phyloP scores from a whole-genome alignment of 768 basidiomycete species.

The Mycena sanguinolenta region DNA sequence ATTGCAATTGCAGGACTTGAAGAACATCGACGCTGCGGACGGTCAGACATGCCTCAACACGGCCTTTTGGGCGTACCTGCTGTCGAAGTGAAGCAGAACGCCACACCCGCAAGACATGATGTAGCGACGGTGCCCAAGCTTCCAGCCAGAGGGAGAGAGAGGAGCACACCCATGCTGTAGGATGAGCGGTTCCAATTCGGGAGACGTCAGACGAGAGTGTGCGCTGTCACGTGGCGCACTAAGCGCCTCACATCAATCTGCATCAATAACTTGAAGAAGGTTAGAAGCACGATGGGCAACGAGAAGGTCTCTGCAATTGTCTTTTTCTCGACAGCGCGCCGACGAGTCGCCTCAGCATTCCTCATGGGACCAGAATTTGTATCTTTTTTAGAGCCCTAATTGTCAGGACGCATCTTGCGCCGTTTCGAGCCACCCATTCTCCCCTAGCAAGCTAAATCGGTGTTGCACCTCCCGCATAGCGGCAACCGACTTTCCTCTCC shows the following conservation, averaged over 20 bases:
- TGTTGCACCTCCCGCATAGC: not conserved
- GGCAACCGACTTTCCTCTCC: not conserved
- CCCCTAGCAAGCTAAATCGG: slow-evolving; percentile 10
- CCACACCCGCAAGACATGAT: slow-evolving; percentile 86
- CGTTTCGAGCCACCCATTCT: slow-evolving; percentile 13
- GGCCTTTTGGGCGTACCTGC: slow-evolving; percentile 67
- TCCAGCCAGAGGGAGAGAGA: slow-evolving; percentile 82
- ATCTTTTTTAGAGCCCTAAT: slow-evolving; percentile 1
- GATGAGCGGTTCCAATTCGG: not conserved
- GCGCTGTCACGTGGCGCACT: not conserved
- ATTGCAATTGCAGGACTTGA: slow-evolving; percentile 99
- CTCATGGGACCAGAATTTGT: not conserved
- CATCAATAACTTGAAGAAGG: too few species aligned
- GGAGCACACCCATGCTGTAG: slow-evolving; percentile 74
- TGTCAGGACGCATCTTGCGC: not conserved
- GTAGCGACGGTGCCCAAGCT: slow-evolving; percentile 78
- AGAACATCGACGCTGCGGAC: slow-evolving; percentile 89
- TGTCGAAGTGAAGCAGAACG: slow-evolving; percentile 89
- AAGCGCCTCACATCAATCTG: too few species aligned
- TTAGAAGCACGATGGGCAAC: not conserved
- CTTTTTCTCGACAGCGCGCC: not conserved
- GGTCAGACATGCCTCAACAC: slow-evolving; percentile 23
- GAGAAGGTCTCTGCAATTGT: not conserved
- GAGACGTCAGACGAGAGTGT: not conserved
- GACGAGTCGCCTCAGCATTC: not conserved